phyloP scores from a whole-genome alignment of 805 yeast species.

The Candida nanaspora region DNA sequence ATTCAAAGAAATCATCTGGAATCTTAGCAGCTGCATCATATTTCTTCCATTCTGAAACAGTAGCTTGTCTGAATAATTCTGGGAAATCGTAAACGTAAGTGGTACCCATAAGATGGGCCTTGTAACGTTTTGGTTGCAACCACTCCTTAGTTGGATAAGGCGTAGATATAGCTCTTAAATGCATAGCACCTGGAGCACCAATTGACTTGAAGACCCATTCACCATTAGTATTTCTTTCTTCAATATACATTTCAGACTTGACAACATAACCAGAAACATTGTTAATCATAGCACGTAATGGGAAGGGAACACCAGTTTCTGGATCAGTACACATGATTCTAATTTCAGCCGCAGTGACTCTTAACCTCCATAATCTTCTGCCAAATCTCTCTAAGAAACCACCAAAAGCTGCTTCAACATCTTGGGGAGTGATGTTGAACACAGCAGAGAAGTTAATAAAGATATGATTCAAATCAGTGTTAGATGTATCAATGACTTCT shows the following conservation, averaged over 20 bases:
- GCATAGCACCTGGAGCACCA: conserved; percentile 96
- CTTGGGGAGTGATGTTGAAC: conserved; percentile 89
- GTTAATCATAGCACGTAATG: conserved; percentile 92
- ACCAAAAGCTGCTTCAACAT: conserved; percentile 96
- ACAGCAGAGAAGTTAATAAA: conserved; percentile 96
- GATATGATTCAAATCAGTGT: conserved; percentile 94
- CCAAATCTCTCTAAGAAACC: conserved; percentile 97
- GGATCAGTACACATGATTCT: conserved; percentile 93
- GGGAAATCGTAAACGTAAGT: conserved; percentile 99
- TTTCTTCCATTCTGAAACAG: conserved; percentile 77
- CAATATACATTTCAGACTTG: conserved; percentile 90
- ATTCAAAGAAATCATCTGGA: conserved; percentile 72
- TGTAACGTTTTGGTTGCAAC: conserved; percentile 96
- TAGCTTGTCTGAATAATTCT: conserved; percentile 92
- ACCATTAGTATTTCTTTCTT: conserved; percentile 84
- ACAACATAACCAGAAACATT: conserved; percentile 97
- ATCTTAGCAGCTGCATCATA: conserved; percentile 44
- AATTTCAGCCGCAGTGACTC: conserved; percentile 96
- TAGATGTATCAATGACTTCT: conserved; percentile 89
- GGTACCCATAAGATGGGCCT: conserved; percentile 97
- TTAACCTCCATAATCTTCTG: conserved; percentile 90
- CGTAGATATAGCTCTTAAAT: conserved; percentile 88
- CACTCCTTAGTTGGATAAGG: conserved; percentile 98
- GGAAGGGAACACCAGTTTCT: conserved; percentile 81
- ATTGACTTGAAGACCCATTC: conserved; percentile 97